Percentiles rank a stretch among this genome's conserved stretches.
Evolutionary conservation across 2,329 filamentous ascomycete species (phyloP).

Genomic region (Beauveria australis): DNA sequence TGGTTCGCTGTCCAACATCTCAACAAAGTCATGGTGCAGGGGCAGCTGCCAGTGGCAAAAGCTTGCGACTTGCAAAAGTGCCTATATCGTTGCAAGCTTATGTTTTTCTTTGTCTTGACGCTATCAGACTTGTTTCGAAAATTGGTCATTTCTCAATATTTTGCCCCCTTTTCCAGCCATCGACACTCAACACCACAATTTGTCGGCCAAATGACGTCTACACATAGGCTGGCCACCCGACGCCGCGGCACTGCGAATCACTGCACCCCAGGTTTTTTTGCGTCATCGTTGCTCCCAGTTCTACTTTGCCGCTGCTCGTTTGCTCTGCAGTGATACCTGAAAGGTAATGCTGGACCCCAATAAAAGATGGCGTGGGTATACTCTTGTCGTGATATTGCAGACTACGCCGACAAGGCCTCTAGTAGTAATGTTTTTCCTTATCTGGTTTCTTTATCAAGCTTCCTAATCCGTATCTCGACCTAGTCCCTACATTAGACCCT

Average conservation of each 20-base stretch:
- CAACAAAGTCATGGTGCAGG: not conserved
- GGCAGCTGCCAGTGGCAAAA: not conserved
- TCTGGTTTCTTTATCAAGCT: not conserved
- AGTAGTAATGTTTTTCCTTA: not conserved
- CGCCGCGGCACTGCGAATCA: constrained; percentile 1
- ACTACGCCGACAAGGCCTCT: not conserved
- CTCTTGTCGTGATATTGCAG: not conserved
- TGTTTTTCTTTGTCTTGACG: not conserved
- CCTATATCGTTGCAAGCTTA: not conserved
- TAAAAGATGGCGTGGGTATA: not conserved
- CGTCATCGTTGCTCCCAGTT: not conserved
- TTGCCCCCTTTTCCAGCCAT: not conserved
- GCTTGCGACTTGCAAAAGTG: not conserved
- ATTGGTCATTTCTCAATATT: not conserved
- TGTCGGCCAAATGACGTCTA: not conserved
- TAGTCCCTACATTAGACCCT: not conserved
- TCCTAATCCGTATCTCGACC: not conserved
- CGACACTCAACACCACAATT: not conserved
- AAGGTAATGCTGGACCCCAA: not conserved
- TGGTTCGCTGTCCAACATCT: not conserved
- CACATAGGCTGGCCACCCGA: no score
- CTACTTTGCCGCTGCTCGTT: not conserved
- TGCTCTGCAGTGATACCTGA: not conserved
- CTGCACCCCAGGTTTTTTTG: constrained; percentile 8
- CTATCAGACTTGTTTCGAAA: not conserved